A percentile compares a stretch with the other conserved stretches of the same genome.
These are phyloP conservation scores for Citrus australasica DNA, from an alignment of 345 rosid genomes.

Conservation along the genomic window DNA sequence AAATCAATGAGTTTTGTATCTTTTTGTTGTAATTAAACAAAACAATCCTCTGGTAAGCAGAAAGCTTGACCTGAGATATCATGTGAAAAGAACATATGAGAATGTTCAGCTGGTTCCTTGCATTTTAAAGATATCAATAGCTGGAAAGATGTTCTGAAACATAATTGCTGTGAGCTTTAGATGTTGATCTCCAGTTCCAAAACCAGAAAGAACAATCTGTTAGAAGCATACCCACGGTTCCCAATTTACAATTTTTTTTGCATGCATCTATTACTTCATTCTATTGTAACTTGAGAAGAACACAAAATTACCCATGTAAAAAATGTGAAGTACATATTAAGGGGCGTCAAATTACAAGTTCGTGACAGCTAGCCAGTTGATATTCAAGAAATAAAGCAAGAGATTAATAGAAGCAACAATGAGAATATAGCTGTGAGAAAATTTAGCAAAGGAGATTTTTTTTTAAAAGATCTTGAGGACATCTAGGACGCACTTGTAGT, in stretches of 20 bases:
- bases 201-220: constrained; percentile 39
- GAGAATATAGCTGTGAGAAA: no score
- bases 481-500: no score
- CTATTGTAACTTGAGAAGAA: background rate
- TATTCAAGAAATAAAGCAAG: background rate
- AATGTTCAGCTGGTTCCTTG: background rate
- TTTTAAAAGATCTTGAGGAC: no score
- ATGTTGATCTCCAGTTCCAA: constrained; percentile 82
- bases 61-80: constrained; percentile 76
- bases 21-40: no score
- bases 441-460: no score
- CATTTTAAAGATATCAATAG: constrained; percentile 52
- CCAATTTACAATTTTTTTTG: background rate
- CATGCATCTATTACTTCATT: background rate
- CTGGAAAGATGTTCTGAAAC: constrained; percentile 36
- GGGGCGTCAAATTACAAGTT: background rate
- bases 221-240: background rate
- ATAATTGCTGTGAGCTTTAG: constrained; percentile 70
- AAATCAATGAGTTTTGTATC: no score
- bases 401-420: background rate
- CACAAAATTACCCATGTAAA: background rate
- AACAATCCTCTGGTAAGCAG: constrained; percentile 91
- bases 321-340: background rate
- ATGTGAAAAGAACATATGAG: constrained; percentile 20
- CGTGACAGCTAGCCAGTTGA: background rate